phyloP scores from a whole-genome alignment of 1,284 basidiomycete genomes.

The Irpex sp. region DNA sequence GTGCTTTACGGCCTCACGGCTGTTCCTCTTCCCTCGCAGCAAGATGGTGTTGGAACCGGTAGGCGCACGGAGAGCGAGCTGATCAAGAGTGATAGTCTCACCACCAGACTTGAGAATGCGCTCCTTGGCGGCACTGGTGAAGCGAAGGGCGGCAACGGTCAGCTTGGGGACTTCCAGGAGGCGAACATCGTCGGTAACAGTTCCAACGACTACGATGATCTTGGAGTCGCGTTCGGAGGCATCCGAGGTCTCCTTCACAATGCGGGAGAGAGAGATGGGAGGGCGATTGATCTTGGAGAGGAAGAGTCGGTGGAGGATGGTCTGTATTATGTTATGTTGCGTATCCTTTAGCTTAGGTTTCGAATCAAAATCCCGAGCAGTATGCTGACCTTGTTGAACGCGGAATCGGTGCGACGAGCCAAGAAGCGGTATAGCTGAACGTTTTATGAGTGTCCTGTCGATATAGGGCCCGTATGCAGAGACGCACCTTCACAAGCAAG shows the following conservation, averaged over 20 bases:
- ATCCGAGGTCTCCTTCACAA: constrained; percentile 76
- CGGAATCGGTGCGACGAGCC: constrained; percentile 92
- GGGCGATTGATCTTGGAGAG: constrained; percentile 98
- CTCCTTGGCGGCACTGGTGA: constrained; percentile 91
- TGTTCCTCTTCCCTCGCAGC: constrained; percentile 88
- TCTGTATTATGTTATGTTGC: constrained; percentile 39
- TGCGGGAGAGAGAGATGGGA: constrained; percentile 90
- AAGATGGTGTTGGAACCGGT: constrained; percentile 96
- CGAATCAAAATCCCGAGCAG: constrained; percentile 5
- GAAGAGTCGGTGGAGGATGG: constrained; percentile 94
- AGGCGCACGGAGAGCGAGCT: constrained; percentile 91
- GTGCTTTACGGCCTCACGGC: constrained; percentile 94
- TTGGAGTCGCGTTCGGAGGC: constrained; percentile 75
- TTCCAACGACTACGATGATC: constrained; percentile 88
- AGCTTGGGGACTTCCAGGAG: constrained; percentile 87
- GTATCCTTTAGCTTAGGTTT: neutral
- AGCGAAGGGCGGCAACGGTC: constrained; percentile 91
- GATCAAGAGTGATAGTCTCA: constrained; percentile 94
- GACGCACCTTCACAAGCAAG: constrained; percentile 91
- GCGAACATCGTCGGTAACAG: constrained; percentile 96
- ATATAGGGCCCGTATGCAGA: neutral
- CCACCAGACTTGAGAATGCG: constrained; percentile 96
- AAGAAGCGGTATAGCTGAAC: constrained; percentile 98
- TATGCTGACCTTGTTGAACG: constrained; percentile 87
- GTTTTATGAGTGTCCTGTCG: neutral